Evolutionary conservation across 768 basidiomycete genomes (phyloP).

Genomic region (Tulasnella sp.): DNA sequence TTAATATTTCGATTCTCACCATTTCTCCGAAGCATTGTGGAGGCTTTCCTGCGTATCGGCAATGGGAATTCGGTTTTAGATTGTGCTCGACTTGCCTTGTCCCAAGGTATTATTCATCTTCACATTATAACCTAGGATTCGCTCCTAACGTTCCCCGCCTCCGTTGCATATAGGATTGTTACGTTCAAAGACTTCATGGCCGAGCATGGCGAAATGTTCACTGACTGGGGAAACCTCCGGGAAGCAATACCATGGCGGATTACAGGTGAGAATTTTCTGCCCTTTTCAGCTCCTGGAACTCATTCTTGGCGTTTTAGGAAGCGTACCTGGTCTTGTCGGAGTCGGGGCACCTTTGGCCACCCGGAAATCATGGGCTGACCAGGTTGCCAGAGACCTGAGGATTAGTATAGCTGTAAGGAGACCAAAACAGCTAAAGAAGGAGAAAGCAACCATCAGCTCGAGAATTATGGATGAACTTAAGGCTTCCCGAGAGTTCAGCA

Average conservation of each 20-base stretch:
- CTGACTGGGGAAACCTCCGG: background rate
- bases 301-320: background rate
- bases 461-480: background rate
- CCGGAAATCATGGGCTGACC: background rate
- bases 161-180: background rate
- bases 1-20: background rate
- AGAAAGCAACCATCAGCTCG: background rate
- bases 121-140: background rate
- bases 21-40: background rate
- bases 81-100: background rate
- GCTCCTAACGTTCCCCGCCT: background rate
- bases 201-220: background rate
- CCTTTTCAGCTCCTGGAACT: background rate
- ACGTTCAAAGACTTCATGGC: background rate
- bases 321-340: background rate
- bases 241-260: background rate
- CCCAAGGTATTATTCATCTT: background rate
- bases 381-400: background rate
- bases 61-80: background rate
- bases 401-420: background rate
- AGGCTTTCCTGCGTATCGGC: background rate
- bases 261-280: background rate
- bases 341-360: background rate
- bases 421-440: background rate
- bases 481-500: background rate